phyloP scores from a whole-genome alignment of 176 grass and related monocot species.

The Chrysopogon serrulatus region DNA sequence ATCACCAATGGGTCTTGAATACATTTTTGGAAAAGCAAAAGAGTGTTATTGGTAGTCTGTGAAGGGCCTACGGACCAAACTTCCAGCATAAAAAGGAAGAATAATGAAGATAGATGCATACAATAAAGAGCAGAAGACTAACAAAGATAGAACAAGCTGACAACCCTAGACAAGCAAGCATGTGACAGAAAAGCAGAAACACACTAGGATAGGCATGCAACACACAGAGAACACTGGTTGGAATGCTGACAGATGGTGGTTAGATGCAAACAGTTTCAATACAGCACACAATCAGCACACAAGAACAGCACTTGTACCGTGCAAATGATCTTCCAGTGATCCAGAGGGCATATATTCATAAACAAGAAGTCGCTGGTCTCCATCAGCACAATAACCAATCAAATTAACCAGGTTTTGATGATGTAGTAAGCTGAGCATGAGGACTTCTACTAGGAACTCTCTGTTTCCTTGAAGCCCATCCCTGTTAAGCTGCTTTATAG shows the following conservation, averaged over 20 bases:
- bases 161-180: slow-evolving; percentile 13
- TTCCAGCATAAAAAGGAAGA: background rate
- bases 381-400: slow-evolving; percentile 86
- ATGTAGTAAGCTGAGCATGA: slow-evolving; percentile 87
- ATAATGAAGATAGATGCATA: background rate
- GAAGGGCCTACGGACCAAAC: background rate
- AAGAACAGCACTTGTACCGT: slow-evolving; percentile 46
- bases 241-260: slow-evolving; percentile 8
- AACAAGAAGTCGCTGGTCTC: slow-evolving; percentile 89
- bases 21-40: background rate
- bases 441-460: slow-evolving; percentile 80
- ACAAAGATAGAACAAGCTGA: background rate
- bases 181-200: slow-evolving; percentile 15
- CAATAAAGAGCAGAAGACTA: slow-evolving; percentile 11
- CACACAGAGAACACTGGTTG: slow-evolving; percentile 12
- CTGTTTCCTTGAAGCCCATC: slow-evolving; percentile 91
- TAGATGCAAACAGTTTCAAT: slow-evolving; percentile 6
- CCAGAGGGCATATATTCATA: slow-evolving; percentile 93
- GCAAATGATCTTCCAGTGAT: slow-evolving; percentile 92
- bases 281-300: slow-evolving; percentile 6
- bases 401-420: slow-evolving; percentile 85
- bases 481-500: slow-evolving; percentile 83
- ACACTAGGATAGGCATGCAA: slow-evolving; percentile 6
- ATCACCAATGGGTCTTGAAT: background rate
- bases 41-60: background rate